Evolutionary conservation across 164 flowering plant species (phyloP).

Genomic region (Amborella trichopoda): DNA sequence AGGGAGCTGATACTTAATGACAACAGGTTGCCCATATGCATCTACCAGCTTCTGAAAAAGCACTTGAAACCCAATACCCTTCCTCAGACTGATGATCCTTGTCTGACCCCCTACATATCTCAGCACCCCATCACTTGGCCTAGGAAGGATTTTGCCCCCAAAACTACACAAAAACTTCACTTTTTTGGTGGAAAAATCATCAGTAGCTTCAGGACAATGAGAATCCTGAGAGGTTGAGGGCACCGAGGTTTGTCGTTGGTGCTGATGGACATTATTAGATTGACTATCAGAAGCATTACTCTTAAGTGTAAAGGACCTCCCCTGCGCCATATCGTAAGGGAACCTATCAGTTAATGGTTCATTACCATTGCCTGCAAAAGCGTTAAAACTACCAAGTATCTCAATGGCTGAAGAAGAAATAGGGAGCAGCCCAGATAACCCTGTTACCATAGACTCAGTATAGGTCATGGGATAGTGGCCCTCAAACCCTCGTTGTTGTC

Average conservation of each 20-base stretch:
- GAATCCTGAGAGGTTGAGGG: slow-evolving; percentile 28
- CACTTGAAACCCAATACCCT: slow-evolving; percentile 39
- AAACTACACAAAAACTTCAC: slow-evolving; percentile 71
- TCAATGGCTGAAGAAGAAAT: too few species aligned
- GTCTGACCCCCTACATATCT: slow-evolving; percentile 93
- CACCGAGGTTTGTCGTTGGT: too few species aligned
- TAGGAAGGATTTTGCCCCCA: slow-evolving; percentile 86
- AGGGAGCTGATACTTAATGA: slow-evolving; percentile 82
- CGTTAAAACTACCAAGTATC: too few species aligned
- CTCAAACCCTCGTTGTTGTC: slow-evolving; percentile 19
- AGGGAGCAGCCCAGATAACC: too few species aligned
- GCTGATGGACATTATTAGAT: too few species aligned
- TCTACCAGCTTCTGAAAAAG: slow-evolving; percentile 55
- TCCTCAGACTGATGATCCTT: slow-evolving; percentile 52
- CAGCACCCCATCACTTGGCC: slow-evolving; percentile 70
- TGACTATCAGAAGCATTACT: too few species aligned
- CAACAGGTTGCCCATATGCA: slow-evolving; percentile 38
- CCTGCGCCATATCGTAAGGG: too few species aligned
- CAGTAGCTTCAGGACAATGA: slow-evolving; percentile 37
- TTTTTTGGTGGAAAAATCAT: slow-evolving; percentile 42
- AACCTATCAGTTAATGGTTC: too few species aligned
- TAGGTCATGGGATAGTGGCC: not conserved
- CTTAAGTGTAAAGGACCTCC: too few species aligned
- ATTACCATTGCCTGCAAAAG: too few species aligned
- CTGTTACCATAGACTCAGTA: too few species aligned